phyloP scores from a whole-genome alignment of 495 filamentous ascomycete genomes.

The Penicillium bialowiezense region DNA sequence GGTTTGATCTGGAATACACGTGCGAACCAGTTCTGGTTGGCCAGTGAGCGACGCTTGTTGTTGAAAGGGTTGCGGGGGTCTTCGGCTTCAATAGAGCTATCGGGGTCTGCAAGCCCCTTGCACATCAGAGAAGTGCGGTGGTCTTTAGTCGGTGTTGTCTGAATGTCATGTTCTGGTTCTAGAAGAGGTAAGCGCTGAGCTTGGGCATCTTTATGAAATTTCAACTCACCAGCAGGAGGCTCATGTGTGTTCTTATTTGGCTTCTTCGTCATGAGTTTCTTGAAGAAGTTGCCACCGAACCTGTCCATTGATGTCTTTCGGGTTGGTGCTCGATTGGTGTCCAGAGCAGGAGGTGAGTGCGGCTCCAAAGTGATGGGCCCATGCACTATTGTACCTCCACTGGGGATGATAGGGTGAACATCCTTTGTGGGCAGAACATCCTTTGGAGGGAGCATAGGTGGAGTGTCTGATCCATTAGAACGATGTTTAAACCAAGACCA shows the following conservation, averaged over 20 bases:
- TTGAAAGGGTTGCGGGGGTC: conserved; percentile 9
- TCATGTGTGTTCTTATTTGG: conserved; percentile 19
- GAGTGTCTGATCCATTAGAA: conserved; percentile 39
- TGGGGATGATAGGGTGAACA: conserved; percentile 25
- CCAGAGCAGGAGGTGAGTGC: neutral
- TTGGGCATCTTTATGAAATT: too few species aligned
- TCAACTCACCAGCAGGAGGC: conserved; percentile 21
- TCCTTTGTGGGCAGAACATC: too few species aligned
- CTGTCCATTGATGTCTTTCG: conserved; percentile 28
- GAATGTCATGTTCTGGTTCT: conserved; percentile 4
- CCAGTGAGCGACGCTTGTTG: conserved; percentile 17
- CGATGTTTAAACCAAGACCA: conserved; percentile 65
- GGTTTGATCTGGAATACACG: conserved; percentile 89
- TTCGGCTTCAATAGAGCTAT: conserved; percentile 16
- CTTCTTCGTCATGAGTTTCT: conserved; percentile 35
- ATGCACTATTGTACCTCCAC: conserved; percentile 23
- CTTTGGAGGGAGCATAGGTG: conserved; percentile 14
- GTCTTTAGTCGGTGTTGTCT: conserved; percentile 3
- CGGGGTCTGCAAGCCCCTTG: conserved; percentile 13
- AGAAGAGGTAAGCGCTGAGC: too few species aligned
- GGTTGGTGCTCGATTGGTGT: neutral
- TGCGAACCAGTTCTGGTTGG: conserved; percentile 73
- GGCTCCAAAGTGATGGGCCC: conserved; percentile 17
- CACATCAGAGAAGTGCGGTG: conserved; percentile 8
- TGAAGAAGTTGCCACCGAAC: conserved; percentile 25